These are phyloP conservation scores for Botrytis fragariae DNA, from an alignment of 2,329 filamentous ascomycete species.

Conservation along the genomic window DNA sequence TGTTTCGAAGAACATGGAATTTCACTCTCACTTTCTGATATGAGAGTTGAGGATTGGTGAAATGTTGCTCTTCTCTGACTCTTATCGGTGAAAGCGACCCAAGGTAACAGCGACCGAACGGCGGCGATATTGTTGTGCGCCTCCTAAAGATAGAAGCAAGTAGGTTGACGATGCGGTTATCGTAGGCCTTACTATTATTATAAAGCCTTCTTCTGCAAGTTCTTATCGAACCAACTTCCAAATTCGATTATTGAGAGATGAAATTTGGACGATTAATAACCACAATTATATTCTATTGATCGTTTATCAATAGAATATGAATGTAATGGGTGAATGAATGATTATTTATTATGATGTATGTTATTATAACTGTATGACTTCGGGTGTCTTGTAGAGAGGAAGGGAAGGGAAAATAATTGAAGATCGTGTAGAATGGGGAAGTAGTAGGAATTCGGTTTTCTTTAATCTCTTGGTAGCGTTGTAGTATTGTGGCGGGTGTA, in stretches of 20 bases:
- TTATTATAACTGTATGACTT: slow-evolving; percentile 5
- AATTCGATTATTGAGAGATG: neutral
- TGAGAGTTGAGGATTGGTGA: slow-evolving; percentile 22
- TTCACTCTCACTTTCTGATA: slow-evolving; percentile 11
- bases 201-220: neutral
- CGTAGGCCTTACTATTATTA: slow-evolving; percentile 28
- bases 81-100: slow-evolving; percentile 1
- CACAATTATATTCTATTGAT: slow-evolving; percentile 12
- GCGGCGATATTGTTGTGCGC: slow-evolving; percentile 16
- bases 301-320: slow-evolving; percentile 7
- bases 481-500: neutral
- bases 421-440: neutral
- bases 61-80: slow-evolving; percentile 13
- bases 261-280: slow-evolving; percentile 8
- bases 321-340: neutral
- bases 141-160: neutral
- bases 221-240: neutral
- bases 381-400: neutral
- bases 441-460: neutral
- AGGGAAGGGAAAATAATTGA: neutral
- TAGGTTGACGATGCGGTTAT: slow-evolving; percentile 29
- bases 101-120: slow-evolving; percentile 14
- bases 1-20: slow-evolving; percentile 22
- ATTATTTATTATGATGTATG: neutral
- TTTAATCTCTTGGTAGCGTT: neutral